A percentile compares a stretch with the other conserved stretches of the same genome.
Evolutionary conservation across 352 stramenopile species (phyloP).

Genomic region (Phytophthora aleatoria): DNA sequence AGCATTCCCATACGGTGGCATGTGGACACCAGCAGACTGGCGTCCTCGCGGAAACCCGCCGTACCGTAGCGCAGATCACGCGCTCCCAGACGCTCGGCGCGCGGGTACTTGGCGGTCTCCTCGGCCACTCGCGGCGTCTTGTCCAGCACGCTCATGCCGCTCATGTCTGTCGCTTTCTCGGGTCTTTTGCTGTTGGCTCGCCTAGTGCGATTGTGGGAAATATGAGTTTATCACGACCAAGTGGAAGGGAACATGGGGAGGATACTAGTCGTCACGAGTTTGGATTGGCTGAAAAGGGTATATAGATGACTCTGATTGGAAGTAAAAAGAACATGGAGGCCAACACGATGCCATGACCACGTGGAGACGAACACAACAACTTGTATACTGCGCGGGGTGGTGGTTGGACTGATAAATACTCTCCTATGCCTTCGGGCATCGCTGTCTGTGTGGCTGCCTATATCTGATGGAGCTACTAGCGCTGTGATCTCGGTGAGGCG

Average conservation of each 20-base stretch:
- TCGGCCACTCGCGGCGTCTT: conserved; percentile 84
- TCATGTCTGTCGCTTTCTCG: conserved; percentile 33
- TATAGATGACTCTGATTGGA: conserved; percentile 1
- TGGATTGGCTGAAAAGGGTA: conserved; percentile 11
- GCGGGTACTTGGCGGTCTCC: conserved; percentile 75
- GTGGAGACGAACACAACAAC: no score
- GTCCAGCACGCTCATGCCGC: conserved; percentile 63
- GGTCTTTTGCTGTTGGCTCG: conserved; percentile 19
- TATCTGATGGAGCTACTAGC: conserved; percentile 21
- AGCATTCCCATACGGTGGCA: conserved; percentile 94
- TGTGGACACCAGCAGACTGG: conserved; percentile 86
- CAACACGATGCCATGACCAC: background rate
- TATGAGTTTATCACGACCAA: conserved; percentile 4
- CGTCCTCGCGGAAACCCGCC: conserved; percentile 95
- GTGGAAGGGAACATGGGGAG: background rate
- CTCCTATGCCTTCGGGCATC: conserved; percentile 33
- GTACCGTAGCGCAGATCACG: conserved; percentile 91
- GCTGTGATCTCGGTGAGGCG: conserved; percentile 2
- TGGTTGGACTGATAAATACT: conserved; percentile 48
- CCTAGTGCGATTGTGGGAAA: conserved; percentile 22
- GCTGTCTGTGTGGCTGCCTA: conserved; percentile 22
- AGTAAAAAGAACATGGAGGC: background rate
- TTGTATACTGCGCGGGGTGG: background rate
- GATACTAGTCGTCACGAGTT: conserved; percentile 1
- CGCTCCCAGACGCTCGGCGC: conserved; percentile 42